Conservation (phyloP, 2,329 filamentous ascomycete species). For the Nannizzia gypsea region DNA sequence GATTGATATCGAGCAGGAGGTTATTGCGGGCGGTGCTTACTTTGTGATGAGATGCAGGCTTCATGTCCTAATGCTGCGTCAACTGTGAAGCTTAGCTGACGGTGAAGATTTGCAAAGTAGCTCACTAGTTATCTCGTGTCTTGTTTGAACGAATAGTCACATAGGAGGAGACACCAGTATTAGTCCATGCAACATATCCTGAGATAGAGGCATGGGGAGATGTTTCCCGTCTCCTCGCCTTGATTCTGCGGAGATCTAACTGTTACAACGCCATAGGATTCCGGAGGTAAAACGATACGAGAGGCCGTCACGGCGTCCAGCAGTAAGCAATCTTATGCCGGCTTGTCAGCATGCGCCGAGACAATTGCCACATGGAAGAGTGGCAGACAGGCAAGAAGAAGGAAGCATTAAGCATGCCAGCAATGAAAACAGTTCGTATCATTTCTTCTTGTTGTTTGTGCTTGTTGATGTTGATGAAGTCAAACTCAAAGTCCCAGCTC, state of each 20-base stretch:
- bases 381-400: neutral
- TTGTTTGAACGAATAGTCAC: neutral
- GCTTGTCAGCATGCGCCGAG: neutral
- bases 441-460: no score
- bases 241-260: neutral
- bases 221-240: neutral
- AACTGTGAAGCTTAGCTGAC: neutral
- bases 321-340: neutral
- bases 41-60: no score
- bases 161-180: neutral
- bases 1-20: neutral
- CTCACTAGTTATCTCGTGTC: neutral
- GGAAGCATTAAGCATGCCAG: neutral
- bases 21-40: no score
- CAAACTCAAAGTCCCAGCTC: neutral
- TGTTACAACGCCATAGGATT: neutral
- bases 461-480: neutral
- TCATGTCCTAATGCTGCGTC: no score
- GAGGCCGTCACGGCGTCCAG: neutral
- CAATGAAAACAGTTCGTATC: no score
- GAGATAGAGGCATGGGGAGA: neutral
- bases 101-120: no score
- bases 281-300: neutral
- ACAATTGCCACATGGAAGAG: no score
- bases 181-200: neutral